A percentile compares a stretch with the other conserved stretches of the same genome.
phyloP scores from a whole-genome alignment of 768 basidiomycete genomes.

The Agaricus subrufescens region DNA sequence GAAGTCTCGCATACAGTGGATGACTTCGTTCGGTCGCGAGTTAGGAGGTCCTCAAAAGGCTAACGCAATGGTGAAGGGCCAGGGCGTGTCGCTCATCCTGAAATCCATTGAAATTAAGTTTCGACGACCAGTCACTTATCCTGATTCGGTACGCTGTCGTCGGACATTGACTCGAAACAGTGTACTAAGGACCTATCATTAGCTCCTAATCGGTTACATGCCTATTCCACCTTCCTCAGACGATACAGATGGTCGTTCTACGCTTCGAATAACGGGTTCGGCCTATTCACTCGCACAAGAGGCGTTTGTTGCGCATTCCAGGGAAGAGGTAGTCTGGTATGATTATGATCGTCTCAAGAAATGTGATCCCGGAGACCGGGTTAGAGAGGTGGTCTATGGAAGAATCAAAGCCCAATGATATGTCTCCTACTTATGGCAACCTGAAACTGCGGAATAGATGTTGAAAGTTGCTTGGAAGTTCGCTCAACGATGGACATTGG shows the following conservation, averaged over 20 bases:
- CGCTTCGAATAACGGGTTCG: conserved; percentile 47
- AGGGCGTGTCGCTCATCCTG: conserved; percentile 70
- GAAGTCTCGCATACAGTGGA: conserved; percentile 69
- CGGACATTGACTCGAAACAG: conserved; percentile 14
- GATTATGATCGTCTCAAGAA: conserved; percentile 67
- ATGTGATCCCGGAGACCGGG: conserved; percentile 53
- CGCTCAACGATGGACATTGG: too few relatives aligned
- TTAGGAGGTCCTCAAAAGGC: conserved; percentile 55
- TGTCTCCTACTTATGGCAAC: background rate
- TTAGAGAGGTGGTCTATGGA: conserved; percentile 28
- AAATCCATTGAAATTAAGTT: conserved; percentile 67
- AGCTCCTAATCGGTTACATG: conserved; percentile 66
- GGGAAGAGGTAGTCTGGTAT: conserved; percentile 71
- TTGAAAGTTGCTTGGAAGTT: background rate
- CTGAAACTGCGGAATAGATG: background rate
- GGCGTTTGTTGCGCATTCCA: conserved; percentile 59
- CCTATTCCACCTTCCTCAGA: conserved; percentile 29
- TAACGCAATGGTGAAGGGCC: conserved; percentile 53
- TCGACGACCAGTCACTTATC: conserved; percentile 67
- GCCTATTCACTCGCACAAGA: conserved; percentile 65
- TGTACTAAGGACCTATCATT: conserved; percentile 21
- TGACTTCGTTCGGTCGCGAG: conserved; percentile 49
- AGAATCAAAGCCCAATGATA: conserved; percentile 11
- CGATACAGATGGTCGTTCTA: conserved; percentile 26
- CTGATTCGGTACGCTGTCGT: conserved; percentile 58